A percentile compares a stretch with the other conserved stretches of the same genome.
Evolutionary conservation across 352 stramenopile genomes (phyloP).

Genomic region (Globisporangium perplexum): DNA sequence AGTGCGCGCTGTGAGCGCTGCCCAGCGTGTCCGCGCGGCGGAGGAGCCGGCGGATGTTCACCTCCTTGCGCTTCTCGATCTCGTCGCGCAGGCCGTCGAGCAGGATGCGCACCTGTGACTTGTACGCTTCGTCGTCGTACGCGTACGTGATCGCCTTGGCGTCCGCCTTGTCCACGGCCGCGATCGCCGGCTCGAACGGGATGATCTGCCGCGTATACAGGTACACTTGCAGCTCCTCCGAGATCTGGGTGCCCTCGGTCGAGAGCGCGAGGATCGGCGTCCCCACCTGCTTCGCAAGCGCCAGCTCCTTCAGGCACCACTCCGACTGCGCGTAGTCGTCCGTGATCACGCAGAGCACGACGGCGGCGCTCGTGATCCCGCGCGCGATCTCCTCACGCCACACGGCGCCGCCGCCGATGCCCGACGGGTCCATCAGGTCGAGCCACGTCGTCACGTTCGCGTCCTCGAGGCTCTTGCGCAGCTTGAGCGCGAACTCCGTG

Average conservation of each 20-base stretch:
- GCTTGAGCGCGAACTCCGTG: conserved; percentile 53
- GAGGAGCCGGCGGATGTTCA: conserved; percentile 56
- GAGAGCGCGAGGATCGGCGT: conserved; percentile 78
- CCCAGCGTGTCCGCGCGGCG: conserved; percentile 14
- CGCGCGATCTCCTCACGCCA: conserved; percentile 68
- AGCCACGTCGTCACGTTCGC: conserved; percentile 63
- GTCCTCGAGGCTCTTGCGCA: conserved; percentile 50
- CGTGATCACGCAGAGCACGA: conserved; percentile 53
- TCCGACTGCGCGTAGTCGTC: conserved; percentile 46
- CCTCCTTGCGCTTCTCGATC: conserved; percentile 77
- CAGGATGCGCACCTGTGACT: conserved; percentile 59
- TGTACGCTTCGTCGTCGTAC: conserved; percentile 69
- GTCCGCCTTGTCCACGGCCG: conserved; percentile 32
- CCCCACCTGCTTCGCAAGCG: conserved; percentile 64
- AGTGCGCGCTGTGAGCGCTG: conserved; percentile 8
- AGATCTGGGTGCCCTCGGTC: conserved; percentile 61
- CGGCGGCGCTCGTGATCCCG: conserved; percentile 48
- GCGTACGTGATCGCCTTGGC: conserved; percentile 42
- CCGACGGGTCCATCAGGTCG: conserved; percentile 60
- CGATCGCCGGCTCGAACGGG: conserved; percentile 69
- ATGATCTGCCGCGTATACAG: conserved; percentile 81
- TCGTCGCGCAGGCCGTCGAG: conserved; percentile 76
- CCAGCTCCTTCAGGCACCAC: conserved; percentile 22
- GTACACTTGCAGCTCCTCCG: conserved; percentile 82
- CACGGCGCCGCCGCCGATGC: conserved; percentile 51